Evolutionary conservation across 176 grass and related monocot species (phyloP), one percentile per base, ranked within the genome.

Genomic region (Echinochloa phyllopogon): DNA sequence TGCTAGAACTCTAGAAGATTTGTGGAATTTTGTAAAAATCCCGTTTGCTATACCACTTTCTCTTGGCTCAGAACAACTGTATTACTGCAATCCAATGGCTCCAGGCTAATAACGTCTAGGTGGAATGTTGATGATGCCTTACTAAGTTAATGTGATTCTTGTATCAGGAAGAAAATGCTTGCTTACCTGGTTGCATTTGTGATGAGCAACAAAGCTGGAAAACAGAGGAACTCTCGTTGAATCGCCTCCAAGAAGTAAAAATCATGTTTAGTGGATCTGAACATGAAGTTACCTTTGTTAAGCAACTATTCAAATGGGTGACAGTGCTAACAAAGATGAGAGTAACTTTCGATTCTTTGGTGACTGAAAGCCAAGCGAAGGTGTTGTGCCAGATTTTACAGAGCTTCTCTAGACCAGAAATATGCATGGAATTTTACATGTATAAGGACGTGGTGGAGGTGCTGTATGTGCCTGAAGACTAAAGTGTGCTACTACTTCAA

Each of bases 281-380:
- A 14, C 15, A 68, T 82, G 72, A 82, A 60, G 6, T 81, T 25
- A 42, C 53, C 48, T 20, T 76, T 40, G 21, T 82, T 50, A 17
- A 82, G 52, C 51, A 11, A 3, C 42, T 87, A 68, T 87, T 87
- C 13, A 49, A 14, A 13, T 82, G 85, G 85, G 49, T 60, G 3
- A 75, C 40, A 1, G 12, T 12, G 18, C 40, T 82, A 37, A 57
- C 42, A 81, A 57, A 58, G 24, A 81, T 87, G 24, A 59, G 7
- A 56, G 10, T 82, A 47, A 58, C 9, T 4, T 87, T 81, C 14
- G 0, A 67, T 48, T 0, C 13, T 25, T 74, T 40, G 11, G 18
- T 81, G 27, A 65, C 47, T 17, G 48, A 75, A 52, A 81, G 69
- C 18, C 81, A 21, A 38, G 77, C 77, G 8, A 81, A 65, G 37